These are phyloP conservation scores for Penicillium sp. DNA, from an alignment of 2,329 filamentous ascomycete genomes.

Conservation along the genomic window DNA sequence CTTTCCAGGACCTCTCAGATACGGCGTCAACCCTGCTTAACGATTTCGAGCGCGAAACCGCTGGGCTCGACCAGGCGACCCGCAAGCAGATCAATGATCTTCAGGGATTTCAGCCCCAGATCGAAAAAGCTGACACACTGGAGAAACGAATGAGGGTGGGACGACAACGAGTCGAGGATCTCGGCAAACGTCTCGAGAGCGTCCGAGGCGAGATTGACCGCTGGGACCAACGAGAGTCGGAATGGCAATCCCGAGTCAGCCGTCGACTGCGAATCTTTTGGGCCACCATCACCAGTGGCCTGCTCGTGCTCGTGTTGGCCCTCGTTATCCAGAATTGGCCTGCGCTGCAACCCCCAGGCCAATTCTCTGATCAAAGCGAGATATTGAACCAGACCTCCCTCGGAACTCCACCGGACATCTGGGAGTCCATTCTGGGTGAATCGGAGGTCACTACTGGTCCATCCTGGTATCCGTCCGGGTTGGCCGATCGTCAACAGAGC, in stretches of 20 bases:
- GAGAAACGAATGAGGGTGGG: conserved; percentile 42
- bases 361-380: conserved; percentile 6
- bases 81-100: conserved; percentile 39
- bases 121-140: conserved; percentile 36
- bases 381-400: conserved; percentile 15
- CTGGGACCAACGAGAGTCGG: conserved; percentile 45
- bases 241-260: conserved; percentile 42
- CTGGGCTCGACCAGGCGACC: conserved; percentile 37
- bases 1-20: conserved; percentile 42
- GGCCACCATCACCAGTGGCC: conserved; percentile 27
- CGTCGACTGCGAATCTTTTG: conserved; percentile 42
- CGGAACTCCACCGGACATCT: conserved; percentile 3
- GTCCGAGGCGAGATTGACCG: conserved; percentile 41
- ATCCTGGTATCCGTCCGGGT: conserved; percentile 21
- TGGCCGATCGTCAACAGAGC: conserved; percentile 20
- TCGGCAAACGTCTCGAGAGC: conserved; percentile 40
- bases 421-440: conserved; percentile 3
- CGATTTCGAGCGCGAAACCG: conserved; percentile 40
- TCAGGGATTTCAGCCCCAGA: conserved; percentile 39
- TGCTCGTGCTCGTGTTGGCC: conserved; percentile 32
- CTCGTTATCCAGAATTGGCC: conserved; percentile 31
- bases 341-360: neutral
- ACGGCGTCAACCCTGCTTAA: conserved; percentile 37
- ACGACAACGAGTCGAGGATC: conserved; percentile 33
- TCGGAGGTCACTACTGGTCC: neutral